These are phyloP conservation scores for Aspergillus udagawae DNA, from an alignment of 2,329 filamentous ascomycete species.

Conservation along the genomic window DNA sequence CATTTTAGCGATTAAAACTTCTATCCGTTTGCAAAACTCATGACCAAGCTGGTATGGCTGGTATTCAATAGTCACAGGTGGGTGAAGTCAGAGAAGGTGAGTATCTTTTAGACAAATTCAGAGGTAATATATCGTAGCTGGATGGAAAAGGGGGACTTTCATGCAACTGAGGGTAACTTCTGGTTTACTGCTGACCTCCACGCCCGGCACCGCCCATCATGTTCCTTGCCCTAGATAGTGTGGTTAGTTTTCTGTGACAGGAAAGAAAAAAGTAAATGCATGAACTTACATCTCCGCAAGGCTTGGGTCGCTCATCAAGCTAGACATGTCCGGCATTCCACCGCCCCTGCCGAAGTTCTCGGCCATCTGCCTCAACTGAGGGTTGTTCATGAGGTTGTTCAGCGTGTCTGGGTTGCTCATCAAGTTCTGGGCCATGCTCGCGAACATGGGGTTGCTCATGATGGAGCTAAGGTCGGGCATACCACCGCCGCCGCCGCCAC, in stretches of 20 bases:
- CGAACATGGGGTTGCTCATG: slow-evolving; percentile 98
- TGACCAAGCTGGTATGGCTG: not conserved
- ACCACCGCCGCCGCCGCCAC: slow-evolving; percentile 56
- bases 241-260: slow-evolving; percentile 8
- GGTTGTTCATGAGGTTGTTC: slow-evolving; percentile 91
- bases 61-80: not conserved
- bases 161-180: slow-evolving; percentile 1
- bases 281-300: slow-evolving; percentile 85
- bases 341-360: slow-evolving; percentile 68
- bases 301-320: slow-evolving; percentile 85
- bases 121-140: not conserved
- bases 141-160: not conserved
- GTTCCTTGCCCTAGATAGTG: slow-evolving; percentile 54
- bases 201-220: slow-evolving; percentile 60
- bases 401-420: slow-evolving; percentile 97
- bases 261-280: not conserved
- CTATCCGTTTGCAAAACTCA: not conserved
- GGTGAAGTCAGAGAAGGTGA: not conserved
- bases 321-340: slow-evolving; percentile 82
- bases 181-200: slow-evolving; percentile 20
- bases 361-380: slow-evolving; percentile 81
- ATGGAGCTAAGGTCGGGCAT: slow-evolving; percentile 85
- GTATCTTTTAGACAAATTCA: not conserved
- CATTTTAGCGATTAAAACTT: not conserved
- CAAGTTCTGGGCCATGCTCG: slow-evolving; percentile 91